These are phyloP conservation scores for Debaryomyces hansenii DNA, from an alignment of 805 yeast genomes.

Conservation along the genomic window DNA sequence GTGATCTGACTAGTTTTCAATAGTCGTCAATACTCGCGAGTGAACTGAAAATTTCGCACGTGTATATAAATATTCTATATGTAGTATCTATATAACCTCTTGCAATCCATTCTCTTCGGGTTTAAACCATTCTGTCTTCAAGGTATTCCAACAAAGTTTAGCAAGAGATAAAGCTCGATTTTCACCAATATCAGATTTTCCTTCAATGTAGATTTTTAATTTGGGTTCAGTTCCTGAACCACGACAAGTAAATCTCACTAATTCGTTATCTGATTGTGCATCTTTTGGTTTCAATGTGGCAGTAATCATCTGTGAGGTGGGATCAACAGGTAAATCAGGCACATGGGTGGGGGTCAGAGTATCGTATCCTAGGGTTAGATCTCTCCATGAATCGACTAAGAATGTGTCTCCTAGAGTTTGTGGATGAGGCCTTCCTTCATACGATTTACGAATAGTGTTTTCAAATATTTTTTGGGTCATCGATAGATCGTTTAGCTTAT, in stretches of 20 bases:
- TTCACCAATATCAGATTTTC: conserved; percentile 47
- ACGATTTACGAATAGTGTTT: conserved; percentile 42
- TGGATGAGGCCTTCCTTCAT: conserved; percentile 39
- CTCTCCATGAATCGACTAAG: conserved; percentile 69
- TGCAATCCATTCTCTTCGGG: conserved; percentile 47
- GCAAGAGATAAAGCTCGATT: conserved; percentile 53
- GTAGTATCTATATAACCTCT: conserved; percentile 28
- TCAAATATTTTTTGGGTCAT: conserved; percentile 57
- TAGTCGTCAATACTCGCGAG: background rate
- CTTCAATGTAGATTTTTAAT: conserved; percentile 87
- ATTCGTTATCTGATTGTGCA: conserved; percentile 1
- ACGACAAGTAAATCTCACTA: conserved; percentile 76
- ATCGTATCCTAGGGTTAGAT: conserved; percentile 80
- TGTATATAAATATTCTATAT: conserved; percentile 4
- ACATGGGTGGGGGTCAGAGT: conserved; percentile 56
- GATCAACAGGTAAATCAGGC: conserved; percentile 72
- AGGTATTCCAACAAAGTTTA: conserved; percentile 60
- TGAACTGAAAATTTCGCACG: conserved; percentile 2
- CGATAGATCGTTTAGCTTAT: conserved; percentile 55
- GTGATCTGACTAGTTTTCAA: background rate
- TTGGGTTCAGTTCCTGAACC: conserved; percentile 98
- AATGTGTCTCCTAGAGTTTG: conserved; percentile 51
- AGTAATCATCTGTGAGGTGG: conserved; percentile 85
- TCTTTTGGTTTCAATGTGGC: conserved; percentile 37
- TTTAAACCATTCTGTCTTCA: conserved; percentile 65